Conservation (phyloP, 1,139 yeast species). For the Saccharomyces pastorianus region DNA sequence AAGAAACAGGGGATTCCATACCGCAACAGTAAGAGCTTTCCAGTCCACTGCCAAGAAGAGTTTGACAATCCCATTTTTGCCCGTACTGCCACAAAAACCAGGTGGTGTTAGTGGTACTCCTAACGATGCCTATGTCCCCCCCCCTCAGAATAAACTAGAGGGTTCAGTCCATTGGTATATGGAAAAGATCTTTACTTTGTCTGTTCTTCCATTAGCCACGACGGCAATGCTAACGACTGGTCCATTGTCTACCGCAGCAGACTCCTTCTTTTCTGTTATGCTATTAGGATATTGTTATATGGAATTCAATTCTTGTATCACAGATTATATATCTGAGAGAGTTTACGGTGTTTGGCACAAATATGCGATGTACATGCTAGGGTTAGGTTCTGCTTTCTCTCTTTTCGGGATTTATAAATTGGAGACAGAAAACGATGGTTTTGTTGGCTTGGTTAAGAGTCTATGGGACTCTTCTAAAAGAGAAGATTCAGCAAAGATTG, state of each 20-base stretch:
- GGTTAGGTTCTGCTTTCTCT: conserved; percentile 56
- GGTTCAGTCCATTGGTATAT: conserved; percentile 72
- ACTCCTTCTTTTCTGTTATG: conserved; percentile 48
- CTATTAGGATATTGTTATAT: conserved; percentile 57
- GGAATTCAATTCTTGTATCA: conserved; percentile 71
- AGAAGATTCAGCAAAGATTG: conserved; percentile 7
- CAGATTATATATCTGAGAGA: conserved; percentile 68
- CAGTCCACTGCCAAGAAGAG: conserved; percentile 30
- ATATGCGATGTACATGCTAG: conserved; percentile 52
- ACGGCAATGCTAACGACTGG: conserved; percentile 56
- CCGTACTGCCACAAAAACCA: conserved; percentile 64
- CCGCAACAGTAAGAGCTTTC: conserved; percentile 16
- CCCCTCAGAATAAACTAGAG: conserved; percentile 45
- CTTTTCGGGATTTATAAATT: conserved; percentile 61
- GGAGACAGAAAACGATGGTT: conserved; percentile 64
- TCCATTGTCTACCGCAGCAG: conserved; percentile 42
- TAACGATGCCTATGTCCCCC: conserved; percentile 63
- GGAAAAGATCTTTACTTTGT: conserved; percentile 52
- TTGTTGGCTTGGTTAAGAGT: conserved; percentile 37
- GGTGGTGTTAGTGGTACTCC: conserved; percentile 69
- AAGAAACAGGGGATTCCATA: conserved; percentile 2
- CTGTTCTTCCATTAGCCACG: conserved; percentile 56
- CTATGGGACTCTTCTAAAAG: conserved; percentile 31
- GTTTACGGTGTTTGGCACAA: conserved; percentile 62
- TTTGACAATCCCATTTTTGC: conserved; percentile 37